A percentile compares a stretch with the other conserved stretches of the same genome.
Conservation (phyloP, 1,284 basidiomycete species). For the Neolentinus lepideus region DNA sequence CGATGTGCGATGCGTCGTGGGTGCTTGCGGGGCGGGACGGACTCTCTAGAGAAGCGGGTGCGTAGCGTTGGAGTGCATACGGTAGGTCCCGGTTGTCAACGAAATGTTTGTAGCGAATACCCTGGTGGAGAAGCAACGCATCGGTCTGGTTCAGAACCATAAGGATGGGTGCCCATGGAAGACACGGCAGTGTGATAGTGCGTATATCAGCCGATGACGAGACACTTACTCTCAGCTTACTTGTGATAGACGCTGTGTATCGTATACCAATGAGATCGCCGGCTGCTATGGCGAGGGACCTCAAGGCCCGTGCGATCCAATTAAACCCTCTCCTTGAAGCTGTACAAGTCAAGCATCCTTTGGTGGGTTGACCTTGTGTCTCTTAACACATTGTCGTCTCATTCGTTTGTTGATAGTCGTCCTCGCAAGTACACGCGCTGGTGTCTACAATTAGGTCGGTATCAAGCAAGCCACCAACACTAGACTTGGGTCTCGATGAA, state of each 20-base stretch:
- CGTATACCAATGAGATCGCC: conserved; percentile 66
- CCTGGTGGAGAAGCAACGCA: conserved; percentile 64
- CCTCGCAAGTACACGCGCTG: conserved; percentile 25
- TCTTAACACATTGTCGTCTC: conserved; percentile 4
- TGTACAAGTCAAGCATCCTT: conserved; percentile 61
- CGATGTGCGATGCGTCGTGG: conserved; percentile 65
- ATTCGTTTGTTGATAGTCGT: conserved; percentile 17
- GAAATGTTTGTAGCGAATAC: conserved; percentile 39
- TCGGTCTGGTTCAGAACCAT: conserved; percentile 57
- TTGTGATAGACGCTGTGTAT: conserved; percentile 56
- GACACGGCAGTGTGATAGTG: conserved; percentile 69
- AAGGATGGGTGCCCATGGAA: conserved; percentile 81
- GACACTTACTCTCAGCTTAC: conserved; percentile 3
- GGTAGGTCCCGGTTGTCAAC: conserved; percentile 14
- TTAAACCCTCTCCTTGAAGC: conserved; percentile 46
- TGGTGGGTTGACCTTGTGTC: conserved; percentile 35
- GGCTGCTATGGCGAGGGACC: conserved; percentile 44
- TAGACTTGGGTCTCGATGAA: conserved; percentile 4
- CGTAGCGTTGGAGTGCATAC: conserved; percentile 20
- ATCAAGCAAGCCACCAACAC: conserved; percentile 4
- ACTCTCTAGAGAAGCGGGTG: conserved; percentile 69
- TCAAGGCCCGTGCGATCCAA: conserved; percentile 46
- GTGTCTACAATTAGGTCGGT: conserved; percentile 22
- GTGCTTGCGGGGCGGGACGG: conserved; percentile 58
- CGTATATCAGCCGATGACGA: conserved; percentile 16